Conservation (phyloP, 2,329 filamentous ascomycete genomes). For the Colletotrichum sp. region DNA sequence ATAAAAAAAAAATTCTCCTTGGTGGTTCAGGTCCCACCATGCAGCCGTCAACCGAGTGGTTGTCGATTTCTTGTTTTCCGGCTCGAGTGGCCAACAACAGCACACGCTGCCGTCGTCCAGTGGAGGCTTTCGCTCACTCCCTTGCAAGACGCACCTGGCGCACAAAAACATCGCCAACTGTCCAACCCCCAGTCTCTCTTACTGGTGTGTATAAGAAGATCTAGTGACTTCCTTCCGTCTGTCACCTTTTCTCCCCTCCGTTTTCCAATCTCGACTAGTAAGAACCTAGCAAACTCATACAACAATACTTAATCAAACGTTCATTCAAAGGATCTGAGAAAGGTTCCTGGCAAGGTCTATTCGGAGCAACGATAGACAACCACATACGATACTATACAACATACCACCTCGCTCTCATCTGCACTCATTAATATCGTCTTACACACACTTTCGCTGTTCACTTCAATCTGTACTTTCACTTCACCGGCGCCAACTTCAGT, state of each 20-base stretch:
- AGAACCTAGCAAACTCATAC: background rate
- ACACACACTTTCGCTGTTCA: background rate
- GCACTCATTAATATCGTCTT: background rate
- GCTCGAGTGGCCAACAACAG: background rate
- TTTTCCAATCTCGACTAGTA: background rate
- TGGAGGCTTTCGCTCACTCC: background rate
- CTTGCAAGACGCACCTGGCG: slow-evolving; percentile 2
- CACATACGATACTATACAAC: background rate
- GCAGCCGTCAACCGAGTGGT: background rate
- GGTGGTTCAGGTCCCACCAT: background rate
- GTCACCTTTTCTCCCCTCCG: background rate
- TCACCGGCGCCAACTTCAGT: background rate
- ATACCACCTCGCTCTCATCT: background rate
- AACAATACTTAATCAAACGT: background rate
- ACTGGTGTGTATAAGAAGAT: slow-evolving; percentile 15
- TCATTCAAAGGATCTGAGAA: slow-evolving; percentile 3
- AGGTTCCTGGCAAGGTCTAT: background rate
- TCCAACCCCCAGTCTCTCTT: background rate
- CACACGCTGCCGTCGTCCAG: slow-evolving; percentile 14
- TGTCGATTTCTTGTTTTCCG: slow-evolving; percentile 10
- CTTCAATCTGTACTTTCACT: background rate
- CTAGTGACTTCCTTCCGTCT: slow-evolving; percentile 11
- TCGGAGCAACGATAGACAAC: background rate
- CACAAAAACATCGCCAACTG: slow-evolving; percentile 21
- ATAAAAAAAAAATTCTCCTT: background rate